Base-by-base conservation (phyloP, 2,329 filamentous ascomycete genomes). In the Pseudopithomyces maydicus region DNA sequence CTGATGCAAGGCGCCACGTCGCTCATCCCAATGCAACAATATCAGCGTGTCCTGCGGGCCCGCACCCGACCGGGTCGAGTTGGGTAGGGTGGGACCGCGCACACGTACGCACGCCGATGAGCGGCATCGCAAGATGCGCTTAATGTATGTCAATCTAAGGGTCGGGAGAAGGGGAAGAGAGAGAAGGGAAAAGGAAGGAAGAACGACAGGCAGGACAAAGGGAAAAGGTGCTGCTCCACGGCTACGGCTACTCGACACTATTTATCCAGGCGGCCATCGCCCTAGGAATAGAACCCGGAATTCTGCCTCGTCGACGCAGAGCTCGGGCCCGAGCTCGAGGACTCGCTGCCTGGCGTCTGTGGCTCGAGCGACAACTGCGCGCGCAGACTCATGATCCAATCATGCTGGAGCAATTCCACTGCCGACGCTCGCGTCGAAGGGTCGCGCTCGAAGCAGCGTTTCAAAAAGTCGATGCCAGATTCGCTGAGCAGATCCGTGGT, bases 321-420 rank as follows among this genome's bases (percentile, higher is more conserved):
- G 66, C 70, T 74, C 54, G 59, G 56, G 3, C 58, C 63, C 36
- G 57, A 59, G 19, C 55, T 58, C 39, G 57, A 63, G 23, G 65
- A 59, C 4, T 75, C 72, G 38, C 65, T 69, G 57, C 73, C 74
- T 11, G 80, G 80, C 48, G 79, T 81, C 11, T 74, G 71, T 4
- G 80, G 79, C 66, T 82, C 80, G 6, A 83, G 67, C 38, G 72
- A 74, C 55, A 82, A 66, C 65, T 82, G 80, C 8, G 73, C 74
- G 35, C 79, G 73, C 39, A 83, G 72, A 33, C 72, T 73, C 74
- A 81, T 77, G 58, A 90, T 89, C 95, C 95, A 99, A 71, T 96
- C 92, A 75, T 98, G 93, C 76, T 97, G 92, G 55, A 99, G 82
- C 57, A 99, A 79, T 75, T 98, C 95, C 1, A 93, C 88, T 1